Evolutionary conservation across 768 basidiomycete species (phyloP), one percentile per base, ranked within the genome.

Genomic region (Solioccasus polychromus): DNA sequence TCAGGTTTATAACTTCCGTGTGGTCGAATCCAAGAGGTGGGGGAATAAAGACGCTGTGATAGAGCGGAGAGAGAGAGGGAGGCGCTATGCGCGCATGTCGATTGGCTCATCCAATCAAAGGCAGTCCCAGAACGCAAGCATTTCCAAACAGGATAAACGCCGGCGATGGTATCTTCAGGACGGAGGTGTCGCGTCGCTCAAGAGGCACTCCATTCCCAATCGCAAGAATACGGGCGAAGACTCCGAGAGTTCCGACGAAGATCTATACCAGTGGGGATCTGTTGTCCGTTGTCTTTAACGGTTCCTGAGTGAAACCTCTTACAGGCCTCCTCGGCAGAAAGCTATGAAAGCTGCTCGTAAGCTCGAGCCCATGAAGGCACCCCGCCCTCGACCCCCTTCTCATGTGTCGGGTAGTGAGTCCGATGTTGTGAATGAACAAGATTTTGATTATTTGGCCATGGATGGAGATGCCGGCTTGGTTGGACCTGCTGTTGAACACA

Each of bases 31-130:
- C 34, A 42, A 17, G 25, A 20, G 19, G 19, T 54, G 52, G 60
- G 17, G 25, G 2, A n/a, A 18, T 6, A 50, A 48, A 17, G 23
- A 8, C 15, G 15, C 40, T 31, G 42, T n/a, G 28, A 63, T 46
- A 32, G 39, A 22, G 19, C 37, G n/a, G 26, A 25, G 23, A 8
- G 42, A 35, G 19, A 10, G 19, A 18, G 40, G 40, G 31, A 47
- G 35, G 39, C 47, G 38, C 31, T 48, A 50, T 15, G 47, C 47
- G 10, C 58, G 61, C 40, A 60, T 59, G 53, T 52, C 59, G 15
- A 52, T 52, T 5, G 52, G 53, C 22, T 43, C 49, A 11, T 35
- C 54, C 9, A 7, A 34, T 19, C 48, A 36, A 44, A 25, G 39
- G 17, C 3, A 24, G 20, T 38, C 50, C 14, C 40, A 45, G 9